Conservation (phyloP, 1,284 basidiomycete species). For the Hortiboletus rubellus region DNA sequence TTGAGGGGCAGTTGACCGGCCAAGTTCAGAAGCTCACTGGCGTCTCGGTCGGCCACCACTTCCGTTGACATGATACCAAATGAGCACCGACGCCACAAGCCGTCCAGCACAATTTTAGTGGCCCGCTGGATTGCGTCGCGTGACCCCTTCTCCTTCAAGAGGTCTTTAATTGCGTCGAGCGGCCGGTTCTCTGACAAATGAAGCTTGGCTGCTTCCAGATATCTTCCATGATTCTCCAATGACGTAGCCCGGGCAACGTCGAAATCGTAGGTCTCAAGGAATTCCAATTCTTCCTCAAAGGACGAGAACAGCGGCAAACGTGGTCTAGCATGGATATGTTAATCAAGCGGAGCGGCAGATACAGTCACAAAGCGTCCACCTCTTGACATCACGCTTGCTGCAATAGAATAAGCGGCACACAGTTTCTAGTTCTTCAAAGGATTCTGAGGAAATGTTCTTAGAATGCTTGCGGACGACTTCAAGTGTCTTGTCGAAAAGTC, state of each 20-base stretch:
- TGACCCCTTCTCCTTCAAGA: slow-evolving; percentile 41
- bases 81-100: slow-evolving; percentile 28
- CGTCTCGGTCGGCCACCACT: slow-evolving; percentile 6
- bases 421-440: slow-evolving; percentile 43
- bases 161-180: slow-evolving; percentile 48
- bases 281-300: slow-evolving; percentile 55
- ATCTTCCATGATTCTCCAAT: slow-evolving; percentile 47
- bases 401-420: slow-evolving; percentile 57
- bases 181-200: slow-evolving; percentile 52
- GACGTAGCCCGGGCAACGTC: slow-evolving; percentile 52
- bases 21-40: slow-evolving; percentile 19
- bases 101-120: slow-evolving; percentile 27
- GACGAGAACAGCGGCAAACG: slow-evolving; percentile 51
- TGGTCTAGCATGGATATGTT: slow-evolving; percentile 38
- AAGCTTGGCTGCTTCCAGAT: slow-evolving; percentile 55
- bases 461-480: slow-evolving; percentile 42
- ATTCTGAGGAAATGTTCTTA: slow-evolving; percentile 33
- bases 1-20: slow-evolving; percentile 17
- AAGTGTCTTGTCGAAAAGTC: slow-evolving; percentile 56
- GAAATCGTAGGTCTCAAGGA: slow-evolving; percentile 56
- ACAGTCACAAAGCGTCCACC: slow-evolving; percentile 14
- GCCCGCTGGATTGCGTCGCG: slow-evolving; percentile 34
- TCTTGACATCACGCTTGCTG: slow-evolving; percentile 37
- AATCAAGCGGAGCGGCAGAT: background rate
- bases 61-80: slow-evolving; percentile 20